Evolutionary conservation across 306 rosid genomes (phyloP).

Genomic region (Dryas drummondii): DNA sequence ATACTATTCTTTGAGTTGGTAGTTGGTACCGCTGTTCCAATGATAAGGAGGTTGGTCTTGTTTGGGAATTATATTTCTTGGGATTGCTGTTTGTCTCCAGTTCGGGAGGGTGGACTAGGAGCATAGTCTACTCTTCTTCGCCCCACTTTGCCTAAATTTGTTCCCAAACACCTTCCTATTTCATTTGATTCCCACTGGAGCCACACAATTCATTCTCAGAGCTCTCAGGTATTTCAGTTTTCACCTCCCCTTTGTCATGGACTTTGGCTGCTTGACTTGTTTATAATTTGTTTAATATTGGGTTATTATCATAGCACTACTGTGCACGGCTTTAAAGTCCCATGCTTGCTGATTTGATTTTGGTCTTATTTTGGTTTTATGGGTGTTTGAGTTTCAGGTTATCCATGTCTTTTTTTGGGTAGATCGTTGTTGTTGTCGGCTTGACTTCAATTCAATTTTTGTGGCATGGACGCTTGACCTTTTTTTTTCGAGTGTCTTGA

Average conservation of each 20-base stretch:
- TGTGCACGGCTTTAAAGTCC: too few relatives aligned
- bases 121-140: background rate
- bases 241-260: slow-evolving; percentile 25
- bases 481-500: too few relatives aligned
- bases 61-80: slow-evolving; percentile 54
- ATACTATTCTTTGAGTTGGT: slow-evolving; percentile 55
- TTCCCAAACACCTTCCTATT: slow-evolving; percentile 17
- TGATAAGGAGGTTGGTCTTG: slow-evolving; percentile 69
- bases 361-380: too few relatives aligned
- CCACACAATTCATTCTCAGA: background rate
- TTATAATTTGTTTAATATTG: too few relatives aligned
- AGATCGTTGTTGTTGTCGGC: too few relatives aligned
- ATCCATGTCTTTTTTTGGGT: too few relatives aligned
- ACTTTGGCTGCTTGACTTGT: background rate
- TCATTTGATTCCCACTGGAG: slow-evolving; percentile 27
- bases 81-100: slow-evolving; percentile 60
- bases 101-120: slow-evolving; percentile 25
- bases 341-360: too few relatives aligned
- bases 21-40: slow-evolving; percentile 84
- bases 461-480: too few relatives aligned
- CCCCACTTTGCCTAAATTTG: slow-evolving; percentile 20
- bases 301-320: too few relatives aligned
- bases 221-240: slow-evolving; percentile 21
- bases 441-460: too few relatives aligned
- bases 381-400: too few relatives aligned